Conservation (phyloP, 257 asterid genomes). For the Jaltomata sinuosa region DNA sequence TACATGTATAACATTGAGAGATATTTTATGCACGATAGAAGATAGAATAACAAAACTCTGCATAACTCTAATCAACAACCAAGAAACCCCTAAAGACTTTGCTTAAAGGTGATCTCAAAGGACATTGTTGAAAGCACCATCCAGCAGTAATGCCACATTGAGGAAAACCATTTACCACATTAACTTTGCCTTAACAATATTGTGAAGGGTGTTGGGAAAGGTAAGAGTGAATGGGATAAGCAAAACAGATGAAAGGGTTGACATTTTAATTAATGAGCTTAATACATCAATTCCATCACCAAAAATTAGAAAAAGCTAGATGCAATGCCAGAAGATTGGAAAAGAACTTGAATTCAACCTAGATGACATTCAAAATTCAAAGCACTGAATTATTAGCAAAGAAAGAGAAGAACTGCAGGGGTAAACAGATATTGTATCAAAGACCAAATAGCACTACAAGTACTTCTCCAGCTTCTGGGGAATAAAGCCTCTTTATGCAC, state of each 20-base stretch:
- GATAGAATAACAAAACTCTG: neutral
- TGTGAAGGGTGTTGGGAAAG: neutral
- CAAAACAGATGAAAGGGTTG: neutral
- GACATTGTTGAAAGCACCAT: neutral
- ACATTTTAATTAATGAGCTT: neutral
- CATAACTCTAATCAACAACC: neutral
- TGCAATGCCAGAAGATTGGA: neutral
- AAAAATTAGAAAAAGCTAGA: neutral
- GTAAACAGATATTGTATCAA: neutral
- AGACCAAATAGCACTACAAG: neutral
- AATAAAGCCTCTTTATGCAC: neutral
- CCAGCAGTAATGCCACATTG: neutral
- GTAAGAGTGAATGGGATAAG: no score
- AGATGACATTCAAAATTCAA: neutral
- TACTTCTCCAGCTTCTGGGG: neutral
- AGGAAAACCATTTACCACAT: neutral
- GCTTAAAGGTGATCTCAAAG: neutral
- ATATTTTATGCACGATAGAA: no score
- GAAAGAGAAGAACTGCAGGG: neutral
- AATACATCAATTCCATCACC: neutral
- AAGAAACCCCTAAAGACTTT: neutral
- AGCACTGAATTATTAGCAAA: neutral
- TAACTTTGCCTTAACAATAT: neutral
- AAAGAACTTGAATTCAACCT: neutral
- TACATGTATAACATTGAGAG: no score